phyloP scores from a whole-genome alignment of 345 rosid genomes.

The Rhodomyrtus tomentosa region DNA sequence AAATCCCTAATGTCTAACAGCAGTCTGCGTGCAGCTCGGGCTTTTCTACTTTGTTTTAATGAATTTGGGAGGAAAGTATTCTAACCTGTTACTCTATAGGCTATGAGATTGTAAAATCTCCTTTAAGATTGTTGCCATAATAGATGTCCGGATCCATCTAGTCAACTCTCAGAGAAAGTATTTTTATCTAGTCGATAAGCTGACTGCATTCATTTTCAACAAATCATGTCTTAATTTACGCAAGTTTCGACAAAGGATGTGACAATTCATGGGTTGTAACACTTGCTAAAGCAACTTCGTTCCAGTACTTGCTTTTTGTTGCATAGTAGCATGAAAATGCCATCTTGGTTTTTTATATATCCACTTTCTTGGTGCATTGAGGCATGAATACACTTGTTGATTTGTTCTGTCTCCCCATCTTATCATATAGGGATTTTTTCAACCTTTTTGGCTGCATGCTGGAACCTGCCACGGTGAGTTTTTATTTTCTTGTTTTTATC shows the following conservation, averaged over 20 bases:
- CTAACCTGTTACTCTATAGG: not conserved
- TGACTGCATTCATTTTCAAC: not conserved
- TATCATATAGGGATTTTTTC: constrained; percentile 55
- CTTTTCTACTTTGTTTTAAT: not conserved
- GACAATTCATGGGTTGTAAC: not conserved
- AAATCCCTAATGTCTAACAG: not conserved
- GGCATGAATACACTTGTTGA: not conserved
- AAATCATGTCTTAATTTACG: not conserved
- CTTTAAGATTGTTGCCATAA: not conserved
- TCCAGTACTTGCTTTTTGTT: not conserved
- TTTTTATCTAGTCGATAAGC: not conserved
- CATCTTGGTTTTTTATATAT: not conserved
- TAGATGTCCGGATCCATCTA: not conserved
- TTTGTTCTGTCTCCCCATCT: not conserved
- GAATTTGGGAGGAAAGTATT: not conserved
- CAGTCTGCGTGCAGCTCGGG: not conserved
- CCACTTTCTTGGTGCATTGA: not conserved
- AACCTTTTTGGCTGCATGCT: constrained; percentile 68
- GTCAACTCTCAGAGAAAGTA: not conserved
- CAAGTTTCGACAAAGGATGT: not conserved
- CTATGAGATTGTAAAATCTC: not conserved
- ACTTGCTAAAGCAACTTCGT: not conserved
- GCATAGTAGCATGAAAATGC: not conserved
- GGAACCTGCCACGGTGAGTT: constrained; percentile 81
- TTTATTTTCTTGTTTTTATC: not conserved